Percentiles rank a stretch among this genome's conserved stretches.
These are phyloP conservation scores for Pseudogymnoascus sp. DNA, from an alignment of 2,329 filamentous ascomycete species.

Conservation along the genomic window DNA sequence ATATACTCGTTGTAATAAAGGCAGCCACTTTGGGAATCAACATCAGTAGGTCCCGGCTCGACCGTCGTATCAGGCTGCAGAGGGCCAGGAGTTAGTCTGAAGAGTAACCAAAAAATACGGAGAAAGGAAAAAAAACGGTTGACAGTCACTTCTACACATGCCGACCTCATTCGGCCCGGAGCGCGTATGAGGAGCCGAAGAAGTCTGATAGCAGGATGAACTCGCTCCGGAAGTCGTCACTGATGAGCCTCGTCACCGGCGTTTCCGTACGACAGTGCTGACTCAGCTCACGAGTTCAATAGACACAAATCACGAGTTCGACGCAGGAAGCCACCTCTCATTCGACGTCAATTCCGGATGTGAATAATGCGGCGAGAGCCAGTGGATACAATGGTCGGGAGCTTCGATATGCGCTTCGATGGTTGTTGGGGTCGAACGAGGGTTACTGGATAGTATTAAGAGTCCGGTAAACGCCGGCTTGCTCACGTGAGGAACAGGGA, in stretches of 20 bases:
- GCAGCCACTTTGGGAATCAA: no score
- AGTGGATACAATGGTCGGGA: background rate
- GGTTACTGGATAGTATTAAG: no score
- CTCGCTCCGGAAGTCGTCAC: background rate
- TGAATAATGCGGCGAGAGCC: conserved; percentile 1
- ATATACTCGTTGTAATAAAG: no score
- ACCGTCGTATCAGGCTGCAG: no score
- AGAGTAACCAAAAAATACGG: no score
- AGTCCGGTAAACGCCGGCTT: background rate
- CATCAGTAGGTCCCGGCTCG: no score
- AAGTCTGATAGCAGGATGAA: background rate
- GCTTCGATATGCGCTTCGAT: background rate
- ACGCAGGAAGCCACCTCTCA: background rate
- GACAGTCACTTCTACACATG: background rate
- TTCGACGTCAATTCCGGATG: background rate
- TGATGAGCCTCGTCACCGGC: background rate
- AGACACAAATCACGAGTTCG: conserved; percentile 1
- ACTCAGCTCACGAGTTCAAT: conserved; percentile 1
- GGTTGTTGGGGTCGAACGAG: background rate
- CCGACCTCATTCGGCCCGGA: background rate
- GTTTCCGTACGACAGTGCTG: background rate
- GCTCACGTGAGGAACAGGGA: background rate
- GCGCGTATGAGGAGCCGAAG: background rate
- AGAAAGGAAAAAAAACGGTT: no score
- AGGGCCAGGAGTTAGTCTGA: no score